Base-by-base conservation (phyloP, 1,284 basidiomycete genomes). In the Ceratobasidium sp. region DNA sequence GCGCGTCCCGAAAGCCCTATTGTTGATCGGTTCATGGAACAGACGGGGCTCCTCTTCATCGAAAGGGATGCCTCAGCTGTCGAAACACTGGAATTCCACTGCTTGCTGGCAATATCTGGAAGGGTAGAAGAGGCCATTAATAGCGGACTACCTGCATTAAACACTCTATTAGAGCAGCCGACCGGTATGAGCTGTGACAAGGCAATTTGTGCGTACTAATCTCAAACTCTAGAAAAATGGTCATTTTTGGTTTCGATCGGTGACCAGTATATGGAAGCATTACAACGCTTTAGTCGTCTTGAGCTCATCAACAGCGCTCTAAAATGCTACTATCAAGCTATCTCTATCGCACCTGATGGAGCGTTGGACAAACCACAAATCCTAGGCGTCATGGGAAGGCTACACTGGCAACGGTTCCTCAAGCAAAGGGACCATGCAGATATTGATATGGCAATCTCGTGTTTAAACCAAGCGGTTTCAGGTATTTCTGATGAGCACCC, bases 301-400 rank as follows among this genome's bases (percentile, higher is more conserved):
- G n/a, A 42, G 3, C 20, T 64, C 20, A 15, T 64, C 40, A 40
- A 68, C 10, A 51, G 49, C 13, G 70, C 70, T 15, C 60, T 72
- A 26, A 44, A 55, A 23, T 61, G 46, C 55, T n/a, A 33, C 6
- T 26, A 26, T 3, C 42, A 28, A 33, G 56, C 23, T 39, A 10
- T 61, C 3, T 3, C 56, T 2, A 40, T 72, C 4, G 40, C 56
- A 3, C 2, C 40, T n/a, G 20, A 23, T 13, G 40, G 40, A 7
- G 15, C 26, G 3, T 4, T n/a, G 58, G 55, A 49, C 51, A 26
- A 28, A 15, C 13, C 23, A 5, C 15, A 39, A 0, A 49, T 23
- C 2, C 42, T 49, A 1, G 20, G n/a, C 10, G 55, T 58, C 20
- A 23, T 72, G 7, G 70, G 51, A 2, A 51, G 20, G 5, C 23